Evolutionary conservation across 2,329 filamentous ascomycete species (phyloP).

Genomic region (Torrubiellomyces zombiae): DNA sequence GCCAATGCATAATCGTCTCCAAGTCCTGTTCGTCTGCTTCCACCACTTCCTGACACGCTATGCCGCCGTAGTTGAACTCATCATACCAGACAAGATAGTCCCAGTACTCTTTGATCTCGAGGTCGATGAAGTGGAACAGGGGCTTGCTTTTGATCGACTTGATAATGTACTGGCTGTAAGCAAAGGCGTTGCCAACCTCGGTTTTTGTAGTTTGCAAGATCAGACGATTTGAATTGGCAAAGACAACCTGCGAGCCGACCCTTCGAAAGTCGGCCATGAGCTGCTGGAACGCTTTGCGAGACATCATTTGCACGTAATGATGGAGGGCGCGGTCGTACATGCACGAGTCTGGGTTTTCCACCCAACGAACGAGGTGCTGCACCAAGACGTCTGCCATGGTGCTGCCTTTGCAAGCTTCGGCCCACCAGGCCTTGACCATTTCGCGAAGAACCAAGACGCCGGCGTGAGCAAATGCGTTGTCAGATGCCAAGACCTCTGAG

Average conservation of each 20-base stretch:
- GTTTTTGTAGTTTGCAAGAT: constrained; percentile 91
- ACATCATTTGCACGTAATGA: constrained; percentile 98
- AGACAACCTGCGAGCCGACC: constrained; percentile 90
- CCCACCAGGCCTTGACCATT: constrained; percentile 99
- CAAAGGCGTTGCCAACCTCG: constrained; percentile 90
- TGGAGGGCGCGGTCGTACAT: constrained; percentile 89
- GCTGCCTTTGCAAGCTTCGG: constrained; percentile 76
- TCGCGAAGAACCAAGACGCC: constrained; percentile 82
- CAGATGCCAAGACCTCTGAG: constrained; percentile 50
- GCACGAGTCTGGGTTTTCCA: constrained; percentile 82
- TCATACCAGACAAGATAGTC: constrained; percentile 99
- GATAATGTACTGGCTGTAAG: constrained; percentile 93
- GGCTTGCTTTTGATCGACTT: constrained; percentile 95
- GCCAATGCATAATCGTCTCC: constrained; percentile 96
- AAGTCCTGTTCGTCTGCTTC: constrained; percentile 58
- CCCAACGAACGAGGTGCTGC: constrained; percentile 92
- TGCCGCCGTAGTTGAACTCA: constrained; percentile 95
- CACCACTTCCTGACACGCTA: constrained; percentile 69
- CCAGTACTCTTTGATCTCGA: constrained; percentile 98
- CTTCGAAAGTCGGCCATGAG: constrained; percentile 93
- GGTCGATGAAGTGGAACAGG: constrained; percentile 89
- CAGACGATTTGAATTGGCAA: constrained; percentile 75
- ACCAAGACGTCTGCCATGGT: constrained; percentile 97
- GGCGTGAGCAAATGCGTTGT: constrained; percentile 84
- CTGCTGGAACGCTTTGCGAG: constrained; percentile 88